A percentile compares a stretch with the other conserved stretches of the same genome.
phyloP scores from a whole-genome alignment of 805 yeast species.

The Lachancea sp. region DNA sequence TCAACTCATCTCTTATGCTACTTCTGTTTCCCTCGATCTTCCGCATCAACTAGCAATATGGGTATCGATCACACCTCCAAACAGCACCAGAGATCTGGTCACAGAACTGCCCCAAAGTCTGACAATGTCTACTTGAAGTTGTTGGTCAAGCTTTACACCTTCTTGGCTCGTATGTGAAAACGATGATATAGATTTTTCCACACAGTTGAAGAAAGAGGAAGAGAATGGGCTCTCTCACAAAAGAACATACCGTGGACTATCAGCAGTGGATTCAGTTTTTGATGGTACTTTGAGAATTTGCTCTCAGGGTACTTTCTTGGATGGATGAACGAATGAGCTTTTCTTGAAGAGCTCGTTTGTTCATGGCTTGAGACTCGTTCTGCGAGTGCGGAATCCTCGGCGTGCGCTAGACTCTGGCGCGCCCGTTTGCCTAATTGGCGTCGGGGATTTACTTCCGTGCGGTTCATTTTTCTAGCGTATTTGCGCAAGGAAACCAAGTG shows the following conservation, averaged over 20 bases:
- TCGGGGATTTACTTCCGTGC: conserved; percentile 6
- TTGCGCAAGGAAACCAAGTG: conserved; percentile 30
- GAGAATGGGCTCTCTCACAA: conserved; percentile 14
- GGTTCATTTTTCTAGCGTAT: conserved; percentile 4
- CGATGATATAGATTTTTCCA: background rate
- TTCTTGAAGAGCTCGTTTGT: background rate
- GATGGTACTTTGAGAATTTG: too few relatives aligned
- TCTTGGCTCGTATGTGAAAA: conserved; percentile 95
- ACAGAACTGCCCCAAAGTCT: conserved; percentile 99
- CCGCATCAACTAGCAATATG: conserved; percentile 42
- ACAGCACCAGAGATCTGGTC: conserved; percentile 93
- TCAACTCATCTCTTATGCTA: background rate
- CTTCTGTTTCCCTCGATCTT: background rate
- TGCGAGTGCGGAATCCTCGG: conserved; percentile 10
- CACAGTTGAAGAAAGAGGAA: conserved; percentile 9
- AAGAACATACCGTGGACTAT: background rate
- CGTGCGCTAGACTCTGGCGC: conserved; percentile 10
- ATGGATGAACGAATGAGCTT: background rate
- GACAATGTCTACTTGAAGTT: conserved; percentile 98
- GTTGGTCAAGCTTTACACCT: conserved; percentile 96
- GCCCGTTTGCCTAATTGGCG: conserved; percentile 2
- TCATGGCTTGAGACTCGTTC: conserved; percentile 8
- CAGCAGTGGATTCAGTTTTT: background rate
- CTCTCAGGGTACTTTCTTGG: background rate
- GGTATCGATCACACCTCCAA: conserved; percentile 96